Evolutionary conservation across 306 rosid genomes (phyloP).

Genomic region (Mucuna pruriens): DNA sequence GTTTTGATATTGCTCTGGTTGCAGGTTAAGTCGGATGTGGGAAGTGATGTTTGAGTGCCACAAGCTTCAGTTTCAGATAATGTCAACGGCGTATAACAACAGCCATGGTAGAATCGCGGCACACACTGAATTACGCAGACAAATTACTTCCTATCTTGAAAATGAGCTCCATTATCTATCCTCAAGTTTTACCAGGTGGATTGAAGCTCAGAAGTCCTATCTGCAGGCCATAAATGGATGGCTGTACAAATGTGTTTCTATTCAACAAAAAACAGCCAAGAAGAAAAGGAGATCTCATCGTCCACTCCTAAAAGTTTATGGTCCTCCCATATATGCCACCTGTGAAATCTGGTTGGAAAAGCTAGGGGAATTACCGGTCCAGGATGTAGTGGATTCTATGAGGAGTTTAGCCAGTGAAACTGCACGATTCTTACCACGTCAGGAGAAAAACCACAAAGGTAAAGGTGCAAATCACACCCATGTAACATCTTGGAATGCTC

Average conservation of each 20-base stretch:
- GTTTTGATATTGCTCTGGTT: constrained; percentile 34
- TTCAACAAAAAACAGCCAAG: constrained; percentile 57
- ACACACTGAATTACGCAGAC: constrained; percentile 64
- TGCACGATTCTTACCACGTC: constrained; percentile 63
- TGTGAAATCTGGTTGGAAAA: constrained; percentile 73
- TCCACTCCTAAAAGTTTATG: constrained; percentile 38
- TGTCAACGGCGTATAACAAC: constrained; percentile 54
- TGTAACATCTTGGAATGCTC: constrained; percentile 51
- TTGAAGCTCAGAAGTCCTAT: constrained; percentile 74
- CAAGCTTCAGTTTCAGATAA: constrained; percentile 71
- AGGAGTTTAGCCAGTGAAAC: constrained; percentile 65
- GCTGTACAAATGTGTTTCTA: constrained; percentile 75
- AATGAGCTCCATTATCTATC: constrained; percentile 63
- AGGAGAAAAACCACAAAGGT: constrained; percentile 67
- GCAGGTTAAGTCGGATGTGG: constrained; percentile 96
- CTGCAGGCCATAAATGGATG: constrained; percentile 69
- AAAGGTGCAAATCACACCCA: constrained; percentile 48
- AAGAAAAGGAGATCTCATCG: constrained; percentile 52
- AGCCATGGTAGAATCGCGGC: constrained; percentile 51
- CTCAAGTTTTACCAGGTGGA: constrained; percentile 78
- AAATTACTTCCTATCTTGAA: constrained; percentile 67
- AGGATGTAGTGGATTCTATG: constrained; percentile 63
- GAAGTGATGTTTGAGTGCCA: constrained; percentile 86
- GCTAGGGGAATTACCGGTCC: constrained; percentile 42
- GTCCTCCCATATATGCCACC: constrained; percentile 82